Evolutionary conservation across 129 eudicot species (phyloP).

Genomic region (Helianthus annuus): DNA sequence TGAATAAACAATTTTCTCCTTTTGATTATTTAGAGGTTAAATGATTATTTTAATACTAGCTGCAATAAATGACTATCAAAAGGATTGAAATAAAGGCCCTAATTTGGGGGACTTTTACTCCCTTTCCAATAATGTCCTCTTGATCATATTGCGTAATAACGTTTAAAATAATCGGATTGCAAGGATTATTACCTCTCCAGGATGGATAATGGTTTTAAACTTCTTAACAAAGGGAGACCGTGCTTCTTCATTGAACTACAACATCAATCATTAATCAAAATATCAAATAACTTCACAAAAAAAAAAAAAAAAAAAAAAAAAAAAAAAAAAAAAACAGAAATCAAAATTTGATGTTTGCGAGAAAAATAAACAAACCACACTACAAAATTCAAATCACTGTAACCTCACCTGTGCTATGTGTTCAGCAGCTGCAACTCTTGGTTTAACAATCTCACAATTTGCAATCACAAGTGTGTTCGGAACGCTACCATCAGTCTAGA

Average conservation of each 20-base stretch:
- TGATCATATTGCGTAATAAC: neutral
- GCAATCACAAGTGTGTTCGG: constrained; percentile 95
- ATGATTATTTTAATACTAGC: neutral
- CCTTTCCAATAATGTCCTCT: constrained; percentile 1
- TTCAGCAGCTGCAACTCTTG: constrained; percentile 95
- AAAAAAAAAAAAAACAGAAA: neutral
- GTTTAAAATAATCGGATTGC: neutral
- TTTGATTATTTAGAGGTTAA: neutral
- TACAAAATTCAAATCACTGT: neutral
- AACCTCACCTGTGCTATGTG: constrained; percentile 83
- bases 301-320: neutral
- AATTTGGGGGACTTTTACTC: neutral
- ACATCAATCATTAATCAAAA: neutral
- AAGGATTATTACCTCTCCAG: constrained; percentile 76
- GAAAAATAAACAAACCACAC: neutral
- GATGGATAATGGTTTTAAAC: constrained; percentile 91
- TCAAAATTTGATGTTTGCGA: constrained; percentile 9
- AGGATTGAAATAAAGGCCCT: neutral
- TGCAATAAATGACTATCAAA: neutral
- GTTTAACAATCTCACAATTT: constrained; percentile 89
- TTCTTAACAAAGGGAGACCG: constrained; percentile 94
- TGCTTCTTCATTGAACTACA: constrained; percentile 92
- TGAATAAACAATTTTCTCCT: neutral
- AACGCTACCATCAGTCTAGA: constrained; percentile 92
- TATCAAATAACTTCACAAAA: neutral